Evolutionary conservation across 371 early-diverging fungal genomes (phyloP).

Genomic region (Mucor lusitanicus): DNA sequence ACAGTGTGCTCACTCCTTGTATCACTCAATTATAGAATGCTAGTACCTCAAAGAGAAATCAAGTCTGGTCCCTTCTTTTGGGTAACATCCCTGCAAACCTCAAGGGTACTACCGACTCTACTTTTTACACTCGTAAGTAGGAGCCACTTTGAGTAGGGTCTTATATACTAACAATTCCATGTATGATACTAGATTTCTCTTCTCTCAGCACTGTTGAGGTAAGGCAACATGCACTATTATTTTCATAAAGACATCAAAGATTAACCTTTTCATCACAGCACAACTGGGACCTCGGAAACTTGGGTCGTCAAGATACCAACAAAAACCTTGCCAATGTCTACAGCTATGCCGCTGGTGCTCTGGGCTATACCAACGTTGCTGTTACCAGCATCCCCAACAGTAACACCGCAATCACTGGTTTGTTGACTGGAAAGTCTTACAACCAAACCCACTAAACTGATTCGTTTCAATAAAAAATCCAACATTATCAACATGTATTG

Average conservation of each 20-base stretch:
- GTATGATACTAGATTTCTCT: constrained; percentile 52
- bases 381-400: constrained; percentile 18
- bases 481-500: too few species aligned
- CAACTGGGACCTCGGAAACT: constrained; percentile 64
- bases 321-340: constrained; percentile 41
- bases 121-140: constrained; percentile 54
- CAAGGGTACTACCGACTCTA: constrained; percentile 49
- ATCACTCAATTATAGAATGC: background rate
- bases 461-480: background rate
- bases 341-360: constrained; percentile 27
- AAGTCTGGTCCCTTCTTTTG: constrained; percentile 35
- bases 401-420: constrained; percentile 25
- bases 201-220: constrained; percentile 56
- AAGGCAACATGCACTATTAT: background rate
- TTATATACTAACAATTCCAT: background rate
- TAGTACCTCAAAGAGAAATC: constrained; percentile 25
- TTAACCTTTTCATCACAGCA: constrained; percentile 5
- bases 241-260: background rate
- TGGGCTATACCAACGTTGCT: constrained; percentile 39
- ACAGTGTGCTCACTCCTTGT: too few species aligned
- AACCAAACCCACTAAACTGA: constrained; percentile 19
- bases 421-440: constrained; percentile 35
- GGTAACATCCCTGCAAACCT: constrained; percentile 28
- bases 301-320: constrained; percentile 56
- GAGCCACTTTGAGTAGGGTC: background rate